A percentile compares a stretch with the other conserved stretches of the same genome.
phyloP scores from a whole-genome alignment of 2,329 filamentous ascomycete genomes.

The Paramyrothecium roridum region DNA sequence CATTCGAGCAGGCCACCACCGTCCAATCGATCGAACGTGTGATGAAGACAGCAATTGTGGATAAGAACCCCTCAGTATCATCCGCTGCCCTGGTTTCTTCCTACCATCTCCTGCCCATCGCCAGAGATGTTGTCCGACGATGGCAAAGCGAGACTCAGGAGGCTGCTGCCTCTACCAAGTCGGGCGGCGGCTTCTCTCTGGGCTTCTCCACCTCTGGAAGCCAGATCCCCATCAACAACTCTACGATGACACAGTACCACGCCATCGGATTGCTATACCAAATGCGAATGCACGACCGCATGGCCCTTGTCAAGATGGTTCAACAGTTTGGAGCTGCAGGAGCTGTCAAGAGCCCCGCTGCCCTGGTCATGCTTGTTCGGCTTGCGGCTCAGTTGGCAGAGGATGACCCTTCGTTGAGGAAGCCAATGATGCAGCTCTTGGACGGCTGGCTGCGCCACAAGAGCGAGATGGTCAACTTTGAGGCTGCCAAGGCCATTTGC shows the following conservation, averaged over 20 bases:
- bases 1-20: slow-evolving; percentile 69
- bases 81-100: slow-evolving; percentile 95
- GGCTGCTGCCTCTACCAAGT: slow-evolving; percentile 86
- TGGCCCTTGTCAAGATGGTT: slow-evolving; percentile 99
- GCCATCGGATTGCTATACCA: slow-evolving; percentile 96
- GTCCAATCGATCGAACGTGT: slow-evolving; percentile 97
- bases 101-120: slow-evolving; percentile 95
- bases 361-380: slow-evolving; percentile 87
- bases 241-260: slow-evolving; percentile 98
- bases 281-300: slow-evolving; percentile 95
- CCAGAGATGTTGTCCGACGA: slow-evolving; percentile 88
- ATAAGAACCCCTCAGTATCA: slow-evolving; percentile 96
- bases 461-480: slow-evolving; percentile 99
- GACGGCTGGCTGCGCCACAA: slow-evolving; percentile 97
- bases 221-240: slow-evolving; percentile 80
- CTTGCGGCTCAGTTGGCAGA: slow-evolving; percentile 91
- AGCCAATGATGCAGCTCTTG: slow-evolving; percentile 95
- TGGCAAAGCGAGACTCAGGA: slow-evolving; percentile 99
- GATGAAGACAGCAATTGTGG: slow-evolving; percentile 98
- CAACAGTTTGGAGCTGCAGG: slow-evolving; percentile 93
- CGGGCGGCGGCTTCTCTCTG: slow-evolving; percentile 83
- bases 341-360: slow-evolving; percentile 91
- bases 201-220: slow-evolving; percentile 82
- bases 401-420: slow-evolving; percentile 83
- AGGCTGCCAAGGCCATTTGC: slow-evolving; percentile 97